A percentile compares a stretch with the other conserved stretches of the same genome.
phyloP scores from a whole-genome alignment of 2,329 filamentous ascomycete genomes.

The Colletotrichum acutatum region DNA sequence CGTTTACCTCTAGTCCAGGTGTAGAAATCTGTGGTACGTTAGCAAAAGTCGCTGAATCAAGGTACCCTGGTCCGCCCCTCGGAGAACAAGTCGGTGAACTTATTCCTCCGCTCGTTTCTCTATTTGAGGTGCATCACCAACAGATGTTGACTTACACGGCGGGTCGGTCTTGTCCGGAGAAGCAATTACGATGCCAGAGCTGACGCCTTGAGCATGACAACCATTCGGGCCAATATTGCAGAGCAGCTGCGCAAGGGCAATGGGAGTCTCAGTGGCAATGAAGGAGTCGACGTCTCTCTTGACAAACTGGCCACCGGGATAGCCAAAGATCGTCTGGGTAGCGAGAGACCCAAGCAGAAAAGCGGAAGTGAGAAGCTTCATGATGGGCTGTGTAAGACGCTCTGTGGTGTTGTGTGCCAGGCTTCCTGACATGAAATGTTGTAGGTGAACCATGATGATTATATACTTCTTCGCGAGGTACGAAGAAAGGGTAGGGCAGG shows the following conservation, averaged over 20 bases:
- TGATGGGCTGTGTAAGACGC: constrained; percentile 52
- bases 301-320: constrained; percentile 53
- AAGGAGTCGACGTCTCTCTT: constrained; percentile 64
- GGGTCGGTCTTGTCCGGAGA: constrained; percentile 64
- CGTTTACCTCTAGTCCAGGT: constrained; percentile 73
- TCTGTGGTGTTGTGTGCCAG: constrained; percentile 32
- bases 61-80: not conserved
- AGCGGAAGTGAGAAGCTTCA: constrained; percentile 62
- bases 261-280: constrained; percentile 61
- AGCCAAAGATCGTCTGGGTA: constrained; percentile 62
- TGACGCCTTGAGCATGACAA: constrained; percentile 58
- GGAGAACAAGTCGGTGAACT: too few species aligned
- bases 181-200: constrained; percentile 65
- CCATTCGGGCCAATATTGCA: constrained; percentile 70
- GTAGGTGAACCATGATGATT: constrained; percentile 31
- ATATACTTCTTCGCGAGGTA: constrained; percentile 12
- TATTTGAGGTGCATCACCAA: not conserved
- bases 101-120: not conserved
- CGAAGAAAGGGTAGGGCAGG: not conserved
- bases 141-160: constrained; percentile 58
- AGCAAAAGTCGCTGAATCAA: constrained; percentile 14
- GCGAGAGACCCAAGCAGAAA: constrained; percentile 62
- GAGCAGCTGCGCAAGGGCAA: constrained; percentile 62
- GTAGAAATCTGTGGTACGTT: constrained; percentile 70
- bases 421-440: constrained; percentile 24